A percentile compares a stretch with the other conserved stretches of the same genome.
These are phyloP conservation scores for Bonia amplexicaulis DNA, from an alignment of 176 grass and related monocot genomes.

Conservation along the genomic window DNA sequence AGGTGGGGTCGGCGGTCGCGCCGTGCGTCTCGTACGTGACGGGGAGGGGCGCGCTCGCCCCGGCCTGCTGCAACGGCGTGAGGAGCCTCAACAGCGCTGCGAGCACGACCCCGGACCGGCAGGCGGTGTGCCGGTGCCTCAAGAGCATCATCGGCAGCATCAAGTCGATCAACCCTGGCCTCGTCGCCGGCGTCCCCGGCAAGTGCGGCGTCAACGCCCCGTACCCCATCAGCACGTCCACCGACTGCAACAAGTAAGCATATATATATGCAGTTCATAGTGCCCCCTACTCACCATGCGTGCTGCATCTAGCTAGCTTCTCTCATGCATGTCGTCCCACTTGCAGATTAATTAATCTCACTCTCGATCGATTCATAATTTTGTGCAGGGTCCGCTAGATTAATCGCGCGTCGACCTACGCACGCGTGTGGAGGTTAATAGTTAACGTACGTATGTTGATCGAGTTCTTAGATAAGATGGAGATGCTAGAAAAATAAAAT, in stretches of 20 bases:
- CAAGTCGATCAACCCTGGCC: slow-evolving; percentile 10
- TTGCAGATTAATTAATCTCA: too few species aligned
- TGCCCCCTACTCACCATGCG: neutral
- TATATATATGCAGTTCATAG: neutral
- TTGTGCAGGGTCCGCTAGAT: too few species aligned
- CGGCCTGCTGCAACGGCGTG: slow-evolving; percentile 39
- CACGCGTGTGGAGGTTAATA: too few species aligned
- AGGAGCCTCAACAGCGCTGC: slow-evolving; percentile 9
- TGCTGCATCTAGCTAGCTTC: neutral
- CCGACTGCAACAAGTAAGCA: slow-evolving; percentile 48
- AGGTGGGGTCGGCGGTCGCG: slow-evolving; percentile 26
- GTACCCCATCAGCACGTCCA: slow-evolving; percentile 47
- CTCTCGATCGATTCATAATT: too few species aligned
- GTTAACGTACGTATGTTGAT: too few species aligned
- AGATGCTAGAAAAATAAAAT: too few species aligned
- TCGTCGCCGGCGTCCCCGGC: slow-evolving; percentile 28
- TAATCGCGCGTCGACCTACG: too few species aligned
- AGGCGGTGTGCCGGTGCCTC: slow-evolving; percentile 31
- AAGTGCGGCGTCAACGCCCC: slow-evolving; percentile 41
- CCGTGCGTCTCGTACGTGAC: slow-evolving; percentile 46
- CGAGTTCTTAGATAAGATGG: too few species aligned
- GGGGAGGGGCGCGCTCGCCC: neutral
- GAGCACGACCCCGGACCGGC: neutral
- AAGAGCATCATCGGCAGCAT: slow-evolving; percentile 23
- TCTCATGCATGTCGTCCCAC: too few species aligned